Conservation (phyloP, 2,329 filamentous ascomycete species). For the Zarea fungicola region DNA sequence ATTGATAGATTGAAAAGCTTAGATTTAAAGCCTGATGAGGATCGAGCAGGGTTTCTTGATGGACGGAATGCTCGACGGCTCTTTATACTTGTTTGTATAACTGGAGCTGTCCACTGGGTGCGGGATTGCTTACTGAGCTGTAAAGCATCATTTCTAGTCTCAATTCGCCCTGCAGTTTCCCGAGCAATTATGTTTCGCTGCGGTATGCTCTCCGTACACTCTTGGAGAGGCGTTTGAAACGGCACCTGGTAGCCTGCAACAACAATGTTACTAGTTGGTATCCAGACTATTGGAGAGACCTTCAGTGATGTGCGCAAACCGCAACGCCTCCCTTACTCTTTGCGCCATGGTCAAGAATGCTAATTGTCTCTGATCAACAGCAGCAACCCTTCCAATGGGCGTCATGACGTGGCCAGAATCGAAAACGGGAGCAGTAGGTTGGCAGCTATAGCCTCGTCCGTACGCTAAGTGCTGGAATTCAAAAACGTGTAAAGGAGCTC, state of each 20-base stretch:
- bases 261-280: too few species aligned
- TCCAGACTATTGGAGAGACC: neutral
- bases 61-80: neutral
- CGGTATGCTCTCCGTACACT: too few species aligned
- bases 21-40: neutral
- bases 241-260: too few species aligned
- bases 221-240: too few species aligned
- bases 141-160: too few species aligned
- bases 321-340: neutral
- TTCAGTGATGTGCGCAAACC: neutral
- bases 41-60: neutral
- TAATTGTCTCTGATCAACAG: neutral
- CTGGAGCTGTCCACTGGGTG: too few species aligned
- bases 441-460: neutral
- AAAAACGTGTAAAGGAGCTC: neutral
- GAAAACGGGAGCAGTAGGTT: neutral
- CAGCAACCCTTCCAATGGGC: neutral
- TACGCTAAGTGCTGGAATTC: neutral
- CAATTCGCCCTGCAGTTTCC: too few species aligned
- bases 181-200: too few species aligned
- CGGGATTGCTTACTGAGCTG: neutral
- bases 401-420: neutral
- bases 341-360: neutral
- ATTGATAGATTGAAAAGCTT: neutral
- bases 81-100: neutral